A percentile compares a stretch with the other conserved stretches of the same genome.
Evolutionary conservation across 352 stramenopile genomes (phyloP).

Genomic region (Phytophthora megakarya): DNA sequence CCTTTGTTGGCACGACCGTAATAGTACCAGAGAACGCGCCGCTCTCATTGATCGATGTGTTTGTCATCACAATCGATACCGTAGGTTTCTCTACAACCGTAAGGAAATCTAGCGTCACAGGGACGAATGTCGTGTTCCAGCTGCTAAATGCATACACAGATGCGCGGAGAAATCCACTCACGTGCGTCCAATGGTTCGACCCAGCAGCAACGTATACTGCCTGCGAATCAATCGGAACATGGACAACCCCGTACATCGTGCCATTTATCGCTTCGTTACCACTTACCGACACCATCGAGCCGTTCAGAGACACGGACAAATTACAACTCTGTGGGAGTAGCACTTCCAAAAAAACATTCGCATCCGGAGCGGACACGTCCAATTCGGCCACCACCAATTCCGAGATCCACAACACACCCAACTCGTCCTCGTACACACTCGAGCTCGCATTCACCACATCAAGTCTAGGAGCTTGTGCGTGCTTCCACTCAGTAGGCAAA

Average conservation of each 20-base stretch:
- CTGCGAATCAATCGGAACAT: constrained; percentile 15
- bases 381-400: constrained; percentile 15
- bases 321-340: constrained; percentile 17
- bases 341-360: constrained; percentile 19
- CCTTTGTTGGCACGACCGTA: constrained; percentile 28
- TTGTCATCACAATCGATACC: constrained; percentile 11
- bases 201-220: constrained; percentile 16
- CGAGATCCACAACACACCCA: constrained; percentile 23
- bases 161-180: constrained; percentile 22
- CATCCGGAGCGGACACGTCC: constrained; percentile 17
- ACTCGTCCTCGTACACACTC: constrained; percentile 34
- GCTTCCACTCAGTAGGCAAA: constrained; percentile 22
- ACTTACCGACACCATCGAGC: not conserved
- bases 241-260: constrained; percentile 8
- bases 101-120: constrained; percentile 27
- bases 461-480: constrained; percentile 26
- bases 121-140: constrained; percentile 20
- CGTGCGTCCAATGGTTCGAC: not conserved
- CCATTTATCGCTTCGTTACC: constrained; percentile 13
- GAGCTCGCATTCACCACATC: constrained; percentile 10
- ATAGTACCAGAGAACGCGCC: constrained; percentile 15
- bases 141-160: constrained; percentile 35
- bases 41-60: constrained; percentile 18
- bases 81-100: constrained; percentile 19
- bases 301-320: constrained; percentile 19